These are phyloP conservation scores for Nemophila menziesii DNA, from an alignment of 257 asterid genomes.

Conservation along the genomic window DNA sequence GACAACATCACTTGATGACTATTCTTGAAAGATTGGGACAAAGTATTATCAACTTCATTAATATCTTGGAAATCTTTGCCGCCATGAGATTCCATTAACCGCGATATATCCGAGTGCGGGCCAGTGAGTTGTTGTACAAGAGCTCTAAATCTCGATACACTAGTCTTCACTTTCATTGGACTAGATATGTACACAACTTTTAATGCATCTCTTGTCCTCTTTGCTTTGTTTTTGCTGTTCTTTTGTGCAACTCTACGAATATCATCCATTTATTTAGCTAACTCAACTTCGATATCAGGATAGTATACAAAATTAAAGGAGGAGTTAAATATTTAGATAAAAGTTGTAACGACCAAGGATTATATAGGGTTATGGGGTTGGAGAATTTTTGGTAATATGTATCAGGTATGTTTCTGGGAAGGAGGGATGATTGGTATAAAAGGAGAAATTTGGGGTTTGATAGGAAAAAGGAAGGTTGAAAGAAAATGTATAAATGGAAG, in stretches of 20 bases:
- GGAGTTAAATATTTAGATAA: background rate
- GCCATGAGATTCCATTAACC: slow-evolving; percentile 13
- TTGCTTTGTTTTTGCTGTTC: slow-evolving; percentile 19
- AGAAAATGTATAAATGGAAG: slow-evolving; percentile 22
- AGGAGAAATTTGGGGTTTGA: slow-evolving; percentile 10
- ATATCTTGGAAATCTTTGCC: background rate
- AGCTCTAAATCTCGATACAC: slow-evolving; percentile 47
- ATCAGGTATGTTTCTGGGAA: slow-evolving; percentile 73
- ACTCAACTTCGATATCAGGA: too few relatives aligned
- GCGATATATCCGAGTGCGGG: slow-evolving; percentile 39
- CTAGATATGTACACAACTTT: slow-evolving; percentile 76
- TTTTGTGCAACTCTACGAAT: background rate
- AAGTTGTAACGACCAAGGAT: background rate
- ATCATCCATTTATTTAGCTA: background rate
- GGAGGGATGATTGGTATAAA: slow-evolving; percentile 24
- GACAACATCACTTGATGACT: slow-evolving; percentile 1
- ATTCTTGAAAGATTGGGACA: background rate
- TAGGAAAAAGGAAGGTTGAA: slow-evolving; percentile 25
- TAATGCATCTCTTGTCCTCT: slow-evolving; percentile 16
- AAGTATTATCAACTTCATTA: background rate
- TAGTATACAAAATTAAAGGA: background rate
- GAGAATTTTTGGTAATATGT: slow-evolving; percentile 9
- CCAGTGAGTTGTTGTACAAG: slow-evolving; percentile 75
- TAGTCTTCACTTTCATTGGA: slow-evolving; percentile 78
- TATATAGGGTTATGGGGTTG: slow-evolving; percentile 18